Base-by-base conservation (phyloP, 495 filamentous ascomycete genomes). In the Endocarpon pusillum region DNA sequence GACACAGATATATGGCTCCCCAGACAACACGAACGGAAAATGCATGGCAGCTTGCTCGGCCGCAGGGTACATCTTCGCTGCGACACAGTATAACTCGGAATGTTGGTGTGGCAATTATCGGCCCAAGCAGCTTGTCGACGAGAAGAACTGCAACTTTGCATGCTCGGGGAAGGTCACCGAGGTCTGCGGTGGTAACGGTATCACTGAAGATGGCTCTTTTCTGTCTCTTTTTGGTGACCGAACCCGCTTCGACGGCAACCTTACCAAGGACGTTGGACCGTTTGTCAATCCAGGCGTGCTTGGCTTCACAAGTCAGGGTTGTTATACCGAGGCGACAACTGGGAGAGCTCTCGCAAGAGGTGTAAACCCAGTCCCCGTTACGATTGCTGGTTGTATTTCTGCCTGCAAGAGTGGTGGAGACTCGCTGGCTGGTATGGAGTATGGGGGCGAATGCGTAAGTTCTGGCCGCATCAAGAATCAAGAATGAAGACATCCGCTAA, bases 261-360 rank as follows among this genome's bases (percentile, higher is more conserved):
- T n/a, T n/a, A 2, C 15, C 11, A 6, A 18, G 11, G 5, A 18
- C 24, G 33, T 6, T 16, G 22, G 33, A 21, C 36, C 37, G 9
- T 11, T 35, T 2, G 14, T 12, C 10, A 12, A 20, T 18, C 38
- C 33, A 27, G 19, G 28, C 12, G 19, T 47, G 1, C 33, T 32
- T 6, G 66, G 63, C 8, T 73, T 64, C 64, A 32, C 45, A 3
- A 51, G 51, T 23, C 50, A 67, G 29, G 68, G 68, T 3, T 73
- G 68, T 52, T 73, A 59, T 52, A 46, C 62, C 20, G 68, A 72
- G 43, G 55, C 53, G 1, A 48, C 48, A 19, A 52, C 59, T 27
- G 67, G 65, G 16, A 62, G 68, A 36, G 62, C 66, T 42, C 57
- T 72, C 41, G 44, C 50, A 3, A 44, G 47, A 40, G 54, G 67